Base-by-base conservation (phyloP, 148 eudicot species). In the Fagopyrum tataricum region DNA sequence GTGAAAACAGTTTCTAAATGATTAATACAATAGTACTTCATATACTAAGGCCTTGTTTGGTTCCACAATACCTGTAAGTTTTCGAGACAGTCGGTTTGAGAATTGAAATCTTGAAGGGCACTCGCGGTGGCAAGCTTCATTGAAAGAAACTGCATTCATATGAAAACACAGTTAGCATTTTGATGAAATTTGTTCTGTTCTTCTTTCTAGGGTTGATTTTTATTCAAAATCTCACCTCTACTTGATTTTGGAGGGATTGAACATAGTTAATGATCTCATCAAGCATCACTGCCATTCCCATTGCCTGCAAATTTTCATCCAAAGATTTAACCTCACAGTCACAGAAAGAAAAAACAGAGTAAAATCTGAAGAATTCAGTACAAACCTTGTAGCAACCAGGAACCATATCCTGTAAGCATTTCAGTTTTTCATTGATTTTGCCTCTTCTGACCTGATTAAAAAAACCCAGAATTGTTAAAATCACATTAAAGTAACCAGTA, bases 181-280 rank as follows among this genome's bases (percentile, higher is more conserved):
- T 51, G 56, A 51, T 14, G 18, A 51, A 14, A 20, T 51, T 51
- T n/a, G 20, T 47, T 12, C 14, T 9, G 13, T 21, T 55, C 18
- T 55, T n/a, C n/a, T n/a, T 20, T 56, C 64, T 37, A 26, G 68
- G 68, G 8, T 31, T 1, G 7, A 15, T 1, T 3, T 1, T 52
- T 43, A n/a, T 44, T 56, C 21, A 1, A 5, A 49, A 56, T 39
- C 82, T 80, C 59, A 89, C 97, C 87, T 92, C 97, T 17, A 92
- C 92, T 77, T 92, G 97, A 73, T 85, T 89, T 62, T 92, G 97
- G 79, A 92, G 85, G 26, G 97, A 92, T 76, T 90, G 95, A 14
- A 92, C 97, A 77, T 92, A 92, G 56, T 92, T 92, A 53, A 92
- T 92, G 42, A 88, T 92, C 79, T 92, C 97, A 74, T 92, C 97